phyloP scores from a whole-genome alignment of 192 early-diverging fungal genomes.

The Linderina pennispora region DNA sequence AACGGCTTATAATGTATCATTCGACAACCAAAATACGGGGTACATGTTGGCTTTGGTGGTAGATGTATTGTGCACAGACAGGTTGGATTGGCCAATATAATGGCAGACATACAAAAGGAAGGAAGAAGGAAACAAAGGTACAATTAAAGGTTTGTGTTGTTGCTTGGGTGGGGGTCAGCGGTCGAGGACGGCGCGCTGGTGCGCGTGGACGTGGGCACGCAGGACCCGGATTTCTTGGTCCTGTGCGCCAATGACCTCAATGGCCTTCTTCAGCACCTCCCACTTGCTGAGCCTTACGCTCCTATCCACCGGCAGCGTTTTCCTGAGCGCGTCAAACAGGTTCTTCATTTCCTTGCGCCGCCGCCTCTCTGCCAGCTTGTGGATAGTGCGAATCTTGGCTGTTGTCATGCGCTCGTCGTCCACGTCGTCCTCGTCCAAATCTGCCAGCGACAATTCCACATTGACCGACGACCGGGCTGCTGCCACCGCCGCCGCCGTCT shows the following conservation, averaged over 20 bases:
- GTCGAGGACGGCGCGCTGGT: no score
- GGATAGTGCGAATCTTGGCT: conserved; percentile 76
- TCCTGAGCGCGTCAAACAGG: conserved; percentile 80
- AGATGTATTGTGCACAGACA: no score
- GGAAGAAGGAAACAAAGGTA: no score
- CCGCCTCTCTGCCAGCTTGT: conserved; percentile 84
- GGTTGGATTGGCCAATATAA: no score
- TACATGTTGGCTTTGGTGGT: no score
- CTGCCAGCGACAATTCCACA: conserved; percentile 22
- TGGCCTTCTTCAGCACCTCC: conserved; percentile 86
- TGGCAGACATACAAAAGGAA: no score
- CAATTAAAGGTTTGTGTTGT: no score
- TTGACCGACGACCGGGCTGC: no score
- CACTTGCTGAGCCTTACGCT: conserved; percentile 81
- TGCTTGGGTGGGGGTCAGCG: no score
- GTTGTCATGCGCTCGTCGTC: conserved; percentile 34
- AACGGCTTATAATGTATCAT: no score
- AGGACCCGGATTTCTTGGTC: conserved; percentile 41
- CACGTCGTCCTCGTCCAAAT: conserved; percentile 26
- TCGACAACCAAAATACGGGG: no score
- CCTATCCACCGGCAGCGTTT: conserved; percentile 70
- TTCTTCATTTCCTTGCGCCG: conserved; percentile 88
- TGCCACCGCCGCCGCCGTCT: no score
- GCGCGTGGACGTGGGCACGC: conserved; percentile 17
- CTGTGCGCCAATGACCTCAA: conserved; percentile 40